A percentile compares a stretch with the other conserved stretches of the same genome.
phyloP scores from a whole-genome alignment of 345 rosid genomes.

The Sonneratia caseolaris region DNA sequence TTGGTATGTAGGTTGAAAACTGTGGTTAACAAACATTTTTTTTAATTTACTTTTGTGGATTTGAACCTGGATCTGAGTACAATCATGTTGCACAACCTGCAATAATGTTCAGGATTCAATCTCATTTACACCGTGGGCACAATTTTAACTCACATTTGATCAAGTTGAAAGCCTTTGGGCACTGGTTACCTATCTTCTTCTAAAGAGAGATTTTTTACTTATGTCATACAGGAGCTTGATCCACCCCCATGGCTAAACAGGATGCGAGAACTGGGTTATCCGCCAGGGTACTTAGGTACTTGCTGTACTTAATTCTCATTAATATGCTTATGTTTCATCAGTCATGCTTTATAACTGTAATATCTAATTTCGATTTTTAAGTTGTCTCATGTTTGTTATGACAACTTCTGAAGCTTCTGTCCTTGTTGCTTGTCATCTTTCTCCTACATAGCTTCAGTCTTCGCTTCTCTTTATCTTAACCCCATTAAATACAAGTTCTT shows the following conservation, averaged over 20 bases:
- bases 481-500: no score
- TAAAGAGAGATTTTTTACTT: background rate
- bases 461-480: background rate
- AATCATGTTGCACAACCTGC: background rate
- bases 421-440: background rate
- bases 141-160: background rate
- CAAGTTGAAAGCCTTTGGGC: background rate
- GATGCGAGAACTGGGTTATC: constrained; percentile 95
- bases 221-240: constrained; percentile 64
- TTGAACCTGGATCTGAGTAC: background rate
- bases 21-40: background rate
- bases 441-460: background rate
- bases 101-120: background rate
- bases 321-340: background rate
- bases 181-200: background rate
- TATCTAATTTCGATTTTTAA: background rate
- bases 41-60: background rate
- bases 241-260: constrained; percentile 98
- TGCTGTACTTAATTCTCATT: background rate
- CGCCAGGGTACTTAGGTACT: constrained; percentile 85
- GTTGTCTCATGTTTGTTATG: background rate
- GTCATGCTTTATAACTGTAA: background rate
- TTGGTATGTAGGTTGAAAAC: background rate
- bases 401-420: background rate
- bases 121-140: background rate